Evolutionary conservation across 805 yeast species (phyloP).

Genomic region (Pichia occidentalis): DNA sequence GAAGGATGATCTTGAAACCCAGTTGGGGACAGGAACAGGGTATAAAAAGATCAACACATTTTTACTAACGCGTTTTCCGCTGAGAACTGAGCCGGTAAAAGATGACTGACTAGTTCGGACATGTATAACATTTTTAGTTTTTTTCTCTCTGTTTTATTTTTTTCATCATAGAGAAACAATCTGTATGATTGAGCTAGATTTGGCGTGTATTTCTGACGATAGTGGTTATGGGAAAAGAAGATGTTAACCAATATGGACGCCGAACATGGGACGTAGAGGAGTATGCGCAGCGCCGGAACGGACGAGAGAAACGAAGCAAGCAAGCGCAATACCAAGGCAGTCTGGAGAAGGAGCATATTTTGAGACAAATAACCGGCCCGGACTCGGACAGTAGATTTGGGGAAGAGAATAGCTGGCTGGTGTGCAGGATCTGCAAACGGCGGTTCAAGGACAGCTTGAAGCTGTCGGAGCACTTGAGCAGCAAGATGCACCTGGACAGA

Average conservation of each 20-base stretch:
- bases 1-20: neutral
- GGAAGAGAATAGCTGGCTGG: slow-evolving; percentile 64
- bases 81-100: neutral
- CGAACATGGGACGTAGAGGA: slow-evolving; percentile 68
- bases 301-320: too few relatives aligned
- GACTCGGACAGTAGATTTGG: slow-evolving; percentile 2
- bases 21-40: too few relatives aligned
- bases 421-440: slow-evolving; percentile 72
- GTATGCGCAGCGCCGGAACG: slow-evolving; percentile 44
- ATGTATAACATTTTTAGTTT: too few relatives aligned
- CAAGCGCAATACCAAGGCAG: too few relatives aligned
- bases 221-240: slow-evolving; percentile 1
- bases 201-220: too few relatives aligned
- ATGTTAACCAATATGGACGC: slow-evolving; percentile 42
- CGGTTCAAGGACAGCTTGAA: slow-evolving; percentile 80
- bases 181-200: neutral
- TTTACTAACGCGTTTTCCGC: neutral
- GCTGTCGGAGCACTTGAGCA: slow-evolving; percentile 76
- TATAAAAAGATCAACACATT: too few relatives aligned
- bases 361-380: slow-evolving; percentile 11
- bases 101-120: neutral
- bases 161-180: neutral
- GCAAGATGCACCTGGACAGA: slow-evolving; percentile 54
- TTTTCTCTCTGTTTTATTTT: too few relatives aligned
- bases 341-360: slow-evolving; percentile 13